phyloP scores from a whole-genome alignment of 1,284 basidiomycete species.

The Ganoderma leucocontextum region DNA sequence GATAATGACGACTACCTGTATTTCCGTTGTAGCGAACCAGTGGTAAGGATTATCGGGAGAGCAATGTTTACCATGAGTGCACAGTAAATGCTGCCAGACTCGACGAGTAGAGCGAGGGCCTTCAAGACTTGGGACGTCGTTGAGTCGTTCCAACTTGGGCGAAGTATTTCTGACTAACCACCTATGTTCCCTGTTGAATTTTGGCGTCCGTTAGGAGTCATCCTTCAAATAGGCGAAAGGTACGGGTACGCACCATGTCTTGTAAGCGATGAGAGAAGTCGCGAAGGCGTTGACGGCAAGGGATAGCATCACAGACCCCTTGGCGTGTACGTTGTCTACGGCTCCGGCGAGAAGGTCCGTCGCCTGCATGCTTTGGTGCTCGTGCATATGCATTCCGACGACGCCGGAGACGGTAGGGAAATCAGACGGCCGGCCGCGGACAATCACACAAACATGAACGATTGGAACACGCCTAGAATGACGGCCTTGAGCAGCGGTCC shows the following conservation, averaged over 20 bases:
- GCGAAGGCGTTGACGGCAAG: constrained; percentile 7
- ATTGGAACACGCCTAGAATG: not conserved
- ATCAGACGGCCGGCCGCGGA: not conserved
- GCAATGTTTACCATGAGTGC: not conserved
- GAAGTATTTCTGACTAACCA: not conserved
- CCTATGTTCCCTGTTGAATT: not conserved
- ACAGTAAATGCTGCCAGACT: not conserved
- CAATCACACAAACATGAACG: not conserved
- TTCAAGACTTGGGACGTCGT: not conserved
- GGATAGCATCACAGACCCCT: not conserved
- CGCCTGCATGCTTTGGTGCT: not conserved
- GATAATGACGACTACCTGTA: not conserved
- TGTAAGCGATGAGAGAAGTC: constrained; percentile 8
- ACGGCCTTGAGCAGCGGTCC: not conserved
- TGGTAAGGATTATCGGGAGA: not conserved
- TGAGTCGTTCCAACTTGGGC: not conserved
- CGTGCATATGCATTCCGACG: not conserved
- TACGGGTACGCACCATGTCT: constrained; percentile 6
- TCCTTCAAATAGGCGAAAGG: not conserved
- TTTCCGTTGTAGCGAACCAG: not conserved
- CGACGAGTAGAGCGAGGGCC: not conserved
- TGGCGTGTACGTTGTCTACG: not conserved
- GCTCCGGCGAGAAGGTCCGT: not conserved
- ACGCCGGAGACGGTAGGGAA: not conserved
- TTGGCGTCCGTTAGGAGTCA: not conserved